Conservation (phyloP, 2,329 filamentous ascomycete genomes). For the Penicillium frequentans region DNA sequence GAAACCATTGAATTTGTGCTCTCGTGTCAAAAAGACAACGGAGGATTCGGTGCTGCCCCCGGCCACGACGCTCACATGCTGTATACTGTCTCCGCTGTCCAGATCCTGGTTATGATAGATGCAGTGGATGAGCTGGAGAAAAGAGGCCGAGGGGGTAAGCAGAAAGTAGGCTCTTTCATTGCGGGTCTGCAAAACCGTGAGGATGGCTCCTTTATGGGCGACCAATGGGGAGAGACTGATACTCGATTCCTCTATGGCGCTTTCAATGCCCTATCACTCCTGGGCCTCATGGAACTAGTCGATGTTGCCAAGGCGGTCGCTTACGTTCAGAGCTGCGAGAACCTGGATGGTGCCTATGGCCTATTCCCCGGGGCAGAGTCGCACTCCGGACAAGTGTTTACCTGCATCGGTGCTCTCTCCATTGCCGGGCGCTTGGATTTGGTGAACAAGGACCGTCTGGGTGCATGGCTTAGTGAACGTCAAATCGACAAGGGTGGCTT, state of each 20-base stretch:
- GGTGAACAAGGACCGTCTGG: constrained; percentile 78
- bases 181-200: constrained; percentile 75
- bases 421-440: constrained; percentile 81
- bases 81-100: constrained; percentile 91
- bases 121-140: constrained; percentile 79
- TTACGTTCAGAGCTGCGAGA: constrained; percentile 79
- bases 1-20: constrained; percentile 91
- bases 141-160: constrained; percentile 65
- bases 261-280: constrained; percentile 82
- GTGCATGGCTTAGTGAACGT: constrained; percentile 88
- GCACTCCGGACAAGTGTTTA: constrained; percentile 93
- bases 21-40: constrained; percentile 84
- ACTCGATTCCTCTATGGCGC: constrained; percentile 92
- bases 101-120: constrained; percentile 85
- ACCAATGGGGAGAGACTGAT: constrained; percentile 95
- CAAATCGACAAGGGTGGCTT: constrained; percentile 84
- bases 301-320: constrained; percentile 77
- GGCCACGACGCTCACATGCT: constrained; percentile 95
- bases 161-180: constrained; percentile 77
- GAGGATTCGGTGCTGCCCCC: constrained; percentile 91
- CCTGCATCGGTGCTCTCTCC: constrained; percentile 81
- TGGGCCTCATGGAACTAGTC: constrained; percentile 70
- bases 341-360: constrained; percentile 94
- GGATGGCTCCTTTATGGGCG: constrained; percentile 86
- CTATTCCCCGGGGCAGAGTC: constrained; percentile 88